Base-by-base conservation (phyloP, 1,284 basidiomycete species). In the Puccinia triticina region DNA sequence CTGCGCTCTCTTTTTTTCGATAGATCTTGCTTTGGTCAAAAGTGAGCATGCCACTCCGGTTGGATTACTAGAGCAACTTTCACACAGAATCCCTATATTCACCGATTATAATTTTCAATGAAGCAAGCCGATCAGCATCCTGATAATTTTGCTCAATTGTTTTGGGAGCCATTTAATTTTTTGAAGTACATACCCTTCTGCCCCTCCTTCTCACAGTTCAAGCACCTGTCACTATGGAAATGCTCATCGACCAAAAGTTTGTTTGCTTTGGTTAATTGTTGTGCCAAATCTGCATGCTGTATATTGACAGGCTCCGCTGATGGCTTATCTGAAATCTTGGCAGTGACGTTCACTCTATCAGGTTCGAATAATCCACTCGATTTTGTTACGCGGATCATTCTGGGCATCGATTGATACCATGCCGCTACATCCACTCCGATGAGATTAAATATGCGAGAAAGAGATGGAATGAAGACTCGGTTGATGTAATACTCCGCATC, bases 321-420 rank as follows among this genome's bases (percentile, higher is more conserved):
- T 71, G 34, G n/a, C 34, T 29, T 40, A 5, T 72, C 61, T 37
- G 40, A 21, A 26, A 59, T 26, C 32, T 67, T 59, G 23, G 69
- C 18, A n/a, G 32, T 53, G 21, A 23, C 16, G 23, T 69, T 78
- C 59, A 46, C 78, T 78, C 37, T 71, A 72, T 55, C 77, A 67
- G 29, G 48, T 76, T 76, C 82, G 29, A n/a, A 57, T 32, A 67
- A 69, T 43, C 64, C 67, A n/a, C 64, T 55, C 53, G 59, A 74
- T 69, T 84, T 83, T 57, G 75, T 32, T 18, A 40, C 71, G 23
- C 72, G 79, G 76, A 75, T 73, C 83, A 83, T 59, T 85, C 91
- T 92, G 0, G 95, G 93, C 93, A 97, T 95, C 66, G 93, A 92
- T 82, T 92, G 90, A 85, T 92, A 98, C 97, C 97, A 99, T 46